These are phyloP conservation scores for Pseudocercospora vitis DNA, from an alignment of 2,329 filamentous ascomycete genomes.

Conservation along the genomic window DNA sequence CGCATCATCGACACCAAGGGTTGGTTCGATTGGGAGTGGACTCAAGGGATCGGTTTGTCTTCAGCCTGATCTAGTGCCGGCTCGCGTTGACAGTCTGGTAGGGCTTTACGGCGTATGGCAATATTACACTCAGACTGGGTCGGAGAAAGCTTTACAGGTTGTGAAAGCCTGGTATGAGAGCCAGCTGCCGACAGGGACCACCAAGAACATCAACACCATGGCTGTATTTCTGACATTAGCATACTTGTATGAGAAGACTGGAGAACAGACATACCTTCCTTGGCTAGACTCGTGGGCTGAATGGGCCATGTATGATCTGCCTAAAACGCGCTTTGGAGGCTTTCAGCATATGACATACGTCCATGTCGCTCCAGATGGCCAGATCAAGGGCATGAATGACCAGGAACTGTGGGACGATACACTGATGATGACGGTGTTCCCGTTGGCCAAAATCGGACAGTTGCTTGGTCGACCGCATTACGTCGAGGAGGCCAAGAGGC, in stretches of 20 bases:
- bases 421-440: slow-evolving; percentile 83
- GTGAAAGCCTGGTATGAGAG: slow-evolving; percentile 73
- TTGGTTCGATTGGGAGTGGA: slow-evolving; percentile 73
- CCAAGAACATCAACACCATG: slow-evolving; percentile 87
- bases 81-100: slow-evolving; percentile 55
- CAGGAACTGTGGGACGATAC: slow-evolving; percentile 84
- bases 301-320: slow-evolving; percentile 76
- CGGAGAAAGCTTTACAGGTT: slow-evolving; percentile 59
- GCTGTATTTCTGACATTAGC: slow-evolving; percentile 73
- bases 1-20: slow-evolving; percentile 80
- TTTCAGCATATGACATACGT: slow-evolving; percentile 77
- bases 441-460: slow-evolving; percentile 75
- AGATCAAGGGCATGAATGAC: slow-evolving; percentile 51
- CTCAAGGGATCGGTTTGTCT: slow-evolving; percentile 23
- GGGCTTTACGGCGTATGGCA: slow-evolving; percentile 80
- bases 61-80: neutral
- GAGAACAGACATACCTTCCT: slow-evolving; percentile 67
- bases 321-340: slow-evolving; percentile 67
- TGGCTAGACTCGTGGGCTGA: slow-evolving; percentile 82
- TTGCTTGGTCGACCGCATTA: slow-evolving; percentile 70
- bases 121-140: slow-evolving; percentile 72
- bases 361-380: slow-evolving; percentile 42
- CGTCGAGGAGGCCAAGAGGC: slow-evolving; percentile 72
- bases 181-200: slow-evolving; percentile 70
- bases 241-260: slow-evolving; percentile 73